Conservation (phyloP, 2,329 filamentous ascomycete genomes). For the Metarhizium sp. region DNA sequence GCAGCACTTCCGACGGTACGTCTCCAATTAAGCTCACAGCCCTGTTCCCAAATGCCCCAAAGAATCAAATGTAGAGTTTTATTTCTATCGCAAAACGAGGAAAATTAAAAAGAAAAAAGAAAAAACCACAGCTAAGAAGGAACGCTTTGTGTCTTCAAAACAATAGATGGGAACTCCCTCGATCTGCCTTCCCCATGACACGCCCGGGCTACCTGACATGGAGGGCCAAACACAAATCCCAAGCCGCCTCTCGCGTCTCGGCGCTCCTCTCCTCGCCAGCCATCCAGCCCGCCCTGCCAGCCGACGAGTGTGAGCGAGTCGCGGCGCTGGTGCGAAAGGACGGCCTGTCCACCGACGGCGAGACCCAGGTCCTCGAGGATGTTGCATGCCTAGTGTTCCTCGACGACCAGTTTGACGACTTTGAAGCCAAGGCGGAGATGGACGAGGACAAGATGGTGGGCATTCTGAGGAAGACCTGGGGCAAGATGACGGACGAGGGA, state of each 20-base stretch:
- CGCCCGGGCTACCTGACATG: slow-evolving; percentile 71
- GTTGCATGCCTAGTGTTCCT: slow-evolving; percentile 81
- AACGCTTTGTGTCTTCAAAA: neutral
- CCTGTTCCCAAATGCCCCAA: too few species aligned
- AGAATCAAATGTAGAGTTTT: too few species aligned
- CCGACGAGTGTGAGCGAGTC: slow-evolving; percentile 50
- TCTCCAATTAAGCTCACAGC: neutral
- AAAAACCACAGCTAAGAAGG: too few species aligned
- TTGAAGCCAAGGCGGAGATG: slow-evolving; percentile 54
- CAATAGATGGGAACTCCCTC: slow-evolving; percentile 66
- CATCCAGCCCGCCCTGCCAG: slow-evolving; percentile 27
- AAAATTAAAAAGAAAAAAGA: too few species aligned
- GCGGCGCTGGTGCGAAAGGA: slow-evolving; percentile 73
- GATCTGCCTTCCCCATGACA: slow-evolving; percentile 63
- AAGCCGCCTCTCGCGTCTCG: slow-evolving; percentile 45
- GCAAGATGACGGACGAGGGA: slow-evolving; percentile 59
- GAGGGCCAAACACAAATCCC: slow-evolving; percentile 64
- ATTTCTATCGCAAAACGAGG: too few species aligned
- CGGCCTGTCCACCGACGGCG: slow-evolving; percentile 46
- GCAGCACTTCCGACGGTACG: slow-evolving; percentile 66
- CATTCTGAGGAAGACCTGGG: slow-evolving; percentile 67
- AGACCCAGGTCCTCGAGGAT: slow-evolving; percentile 73
- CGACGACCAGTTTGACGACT: slow-evolving; percentile 77
- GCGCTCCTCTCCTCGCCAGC: slow-evolving; percentile 36
- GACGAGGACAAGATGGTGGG: slow-evolving; percentile 70